Percentiles rank a stretch among this genome's conserved stretches.
Evolutionary conservation across 192 early-diverging fungal species (phyloP).

Genomic region (Geosiphon pyriformis): DNA sequence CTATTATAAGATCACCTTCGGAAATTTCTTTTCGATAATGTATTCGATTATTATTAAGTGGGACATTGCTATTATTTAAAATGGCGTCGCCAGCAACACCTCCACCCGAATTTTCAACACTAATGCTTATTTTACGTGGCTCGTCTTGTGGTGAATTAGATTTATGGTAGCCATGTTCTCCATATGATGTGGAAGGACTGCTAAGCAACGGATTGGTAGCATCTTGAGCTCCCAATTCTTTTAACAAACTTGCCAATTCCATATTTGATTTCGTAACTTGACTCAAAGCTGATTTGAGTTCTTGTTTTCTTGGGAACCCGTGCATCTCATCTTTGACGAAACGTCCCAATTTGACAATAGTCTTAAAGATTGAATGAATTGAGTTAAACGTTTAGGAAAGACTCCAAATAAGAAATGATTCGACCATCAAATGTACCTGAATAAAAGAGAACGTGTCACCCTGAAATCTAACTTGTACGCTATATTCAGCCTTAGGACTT

Average conservation of each 20-base stretch:
- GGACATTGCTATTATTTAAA: too few relatives aligned
- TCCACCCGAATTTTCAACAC: too few relatives aligned
- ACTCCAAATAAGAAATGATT: neutral
- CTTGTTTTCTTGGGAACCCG: neutral
- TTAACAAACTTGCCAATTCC: constrained; percentile 3
- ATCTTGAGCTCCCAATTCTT: too few relatives aligned
- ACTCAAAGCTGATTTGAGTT: constrained; percentile 4
- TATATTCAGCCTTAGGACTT: neutral
- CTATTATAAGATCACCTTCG: too few relatives aligned
- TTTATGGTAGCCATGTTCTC: too few relatives aligned
- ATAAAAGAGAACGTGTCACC: constrained; percentile 8
- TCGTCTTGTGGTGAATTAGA: too few relatives aligned
- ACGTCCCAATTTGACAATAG: constrained; percentile 6
- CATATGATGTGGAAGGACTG: too few relatives aligned
- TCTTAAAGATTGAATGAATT: neutral
- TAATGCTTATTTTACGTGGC: too few relatives aligned
- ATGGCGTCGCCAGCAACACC: too few relatives aligned
- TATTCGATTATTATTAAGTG: too few relatives aligned
- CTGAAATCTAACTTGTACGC: constrained; percentile 16
- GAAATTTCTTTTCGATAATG: too few relatives aligned
- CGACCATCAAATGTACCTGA: constrained; percentile 2
- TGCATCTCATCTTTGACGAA: constrained; percentile 11
- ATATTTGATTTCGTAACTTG: constrained; percentile 22
- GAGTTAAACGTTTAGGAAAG: neutral
- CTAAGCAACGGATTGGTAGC: too few relatives aligned